Evolutionary conservation across 2,329 filamentous ascomycete species (phyloP), one percentile per base, ranked within the genome.

Genomic region (Microthyrium microscopicum): DNA sequence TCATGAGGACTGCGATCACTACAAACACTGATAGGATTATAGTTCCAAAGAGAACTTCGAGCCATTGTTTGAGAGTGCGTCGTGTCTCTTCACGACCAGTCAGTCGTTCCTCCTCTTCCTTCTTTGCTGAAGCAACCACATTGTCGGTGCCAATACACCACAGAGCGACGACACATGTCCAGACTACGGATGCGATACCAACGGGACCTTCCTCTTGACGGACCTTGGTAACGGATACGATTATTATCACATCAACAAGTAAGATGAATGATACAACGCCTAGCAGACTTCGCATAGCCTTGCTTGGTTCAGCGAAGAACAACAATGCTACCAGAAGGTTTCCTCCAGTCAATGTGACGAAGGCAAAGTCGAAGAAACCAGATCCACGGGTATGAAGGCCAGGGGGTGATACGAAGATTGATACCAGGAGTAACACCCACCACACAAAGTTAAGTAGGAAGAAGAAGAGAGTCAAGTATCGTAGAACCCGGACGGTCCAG

Each of bases 361-460:
- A 95, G 41, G 76, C 70, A 50, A 93, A 91, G 37, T 82, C 71
- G 52, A 83, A 83, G 67, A 93, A 98, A 25, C 81, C 82, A n/a
- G 84, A 89, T 4, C 89, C 89, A 33, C 83, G 73, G 7, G 75
- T 79, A 51, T 89, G 73, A 51, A 95, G 74, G 29, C 77, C 76
- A 1, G 87, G 87, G 6, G 84, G 84, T 34, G 81, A 93, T 44
- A 91, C 75, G 57, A 98, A 98, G 42, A 78, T 73, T 35, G 82
- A 83, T 12, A 94, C 73, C n/a, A 98, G 66, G 21, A 93, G 63
- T 34, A 94, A 54, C 7, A 82, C 67, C 87, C 89, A 95, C 87
- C 87, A 95, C n/a, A 83, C 47, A 47, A 91, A 83, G 36, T 74
- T 80, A 44, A 85, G 51, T 33, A 73, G 53, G 15, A 87, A 63